Percentiles rank a stretch among this genome's conserved stretches.
Conservation (phyloP, 305 asterid species). For the Fraxinus paxiana region DNA sequence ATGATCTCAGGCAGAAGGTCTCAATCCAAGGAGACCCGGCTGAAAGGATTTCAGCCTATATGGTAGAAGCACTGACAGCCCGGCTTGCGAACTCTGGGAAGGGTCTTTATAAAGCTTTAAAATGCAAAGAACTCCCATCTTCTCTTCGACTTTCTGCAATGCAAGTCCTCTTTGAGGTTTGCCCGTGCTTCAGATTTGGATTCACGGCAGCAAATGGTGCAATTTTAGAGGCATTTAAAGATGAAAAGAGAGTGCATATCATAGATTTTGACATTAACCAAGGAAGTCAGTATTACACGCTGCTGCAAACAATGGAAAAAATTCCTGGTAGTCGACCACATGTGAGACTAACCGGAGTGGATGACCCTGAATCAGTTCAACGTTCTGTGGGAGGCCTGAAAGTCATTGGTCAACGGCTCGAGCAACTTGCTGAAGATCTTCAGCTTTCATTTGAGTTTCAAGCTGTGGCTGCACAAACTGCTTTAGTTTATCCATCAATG, state of each 20-base stretch:
- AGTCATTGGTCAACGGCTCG: slow-evolving; percentile 65
- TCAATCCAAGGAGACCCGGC: slow-evolving; percentile 82
- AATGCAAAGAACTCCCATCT: slow-evolving; percentile 79
- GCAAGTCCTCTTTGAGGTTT: slow-evolving; percentile 92
- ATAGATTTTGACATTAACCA: slow-evolving; percentile 87
- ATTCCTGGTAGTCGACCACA: slow-evolving; percentile 54
- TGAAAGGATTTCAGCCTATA: slow-evolving; percentile 80
- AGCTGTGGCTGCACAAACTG: slow-evolving; percentile 58
- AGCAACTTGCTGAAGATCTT: slow-evolving; percentile 57
- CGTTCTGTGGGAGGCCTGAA: slow-evolving; percentile 67
- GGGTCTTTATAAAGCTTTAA: slow-evolving; percentile 78
- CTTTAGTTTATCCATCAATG: slow-evolving; percentile 52
- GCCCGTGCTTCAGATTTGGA: slow-evolving; percentile 90
- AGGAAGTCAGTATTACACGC: slow-evolving; percentile 87
- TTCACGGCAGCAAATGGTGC: slow-evolving; percentile 94
- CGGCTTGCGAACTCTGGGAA: slow-evolving; percentile 79
- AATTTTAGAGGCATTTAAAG: slow-evolving; percentile 60
- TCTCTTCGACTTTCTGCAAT: slow-evolving; percentile 75
- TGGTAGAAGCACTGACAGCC: slow-evolving; percentile 93
- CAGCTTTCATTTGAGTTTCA: slow-evolving; percentile 60
- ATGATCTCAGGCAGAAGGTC: slow-evolving; percentile 62
- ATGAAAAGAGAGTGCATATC: slow-evolving; percentile 66
- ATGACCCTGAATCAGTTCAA: slow-evolving; percentile 89
- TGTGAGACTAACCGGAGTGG: slow-evolving; percentile 71
- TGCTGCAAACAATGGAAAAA: slow-evolving; percentile 58